Evolutionary conservation across 1,284 basidiomycete species (phyloP).

Genomic region (Apiotrichum gracile): DNA sequence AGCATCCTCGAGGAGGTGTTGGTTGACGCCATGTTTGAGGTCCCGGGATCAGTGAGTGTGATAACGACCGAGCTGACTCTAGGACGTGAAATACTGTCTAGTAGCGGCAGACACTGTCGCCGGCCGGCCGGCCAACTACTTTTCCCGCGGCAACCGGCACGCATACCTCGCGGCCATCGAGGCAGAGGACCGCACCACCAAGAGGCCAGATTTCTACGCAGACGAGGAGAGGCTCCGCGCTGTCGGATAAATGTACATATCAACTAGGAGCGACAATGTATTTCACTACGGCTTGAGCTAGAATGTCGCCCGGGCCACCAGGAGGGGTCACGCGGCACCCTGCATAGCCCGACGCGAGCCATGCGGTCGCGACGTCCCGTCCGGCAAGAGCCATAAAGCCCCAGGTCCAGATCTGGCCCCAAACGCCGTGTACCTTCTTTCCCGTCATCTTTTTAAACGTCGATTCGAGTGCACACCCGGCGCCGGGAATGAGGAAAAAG

Average conservation of each 20-base stretch:
- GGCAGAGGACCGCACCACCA: slow-evolving; percentile 49
- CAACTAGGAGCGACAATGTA: not conserved
- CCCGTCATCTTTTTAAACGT: slow-evolving; percentile 18
- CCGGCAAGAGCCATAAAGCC: slow-evolving; percentile 20
- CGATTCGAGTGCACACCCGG: slow-evolving; percentile 23
- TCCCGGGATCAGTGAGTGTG: slow-evolving; percentile 64
- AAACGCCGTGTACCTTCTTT: slow-evolving; percentile 25
- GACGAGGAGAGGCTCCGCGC: slow-evolving; percentile 13
- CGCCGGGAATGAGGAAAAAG: slow-evolving; percentile 35
- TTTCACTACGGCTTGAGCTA: not conserved
- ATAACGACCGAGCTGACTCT: slow-evolving; percentile 2
- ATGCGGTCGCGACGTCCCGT: slow-evolving; percentile 18
- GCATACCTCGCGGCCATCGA: slow-evolving; percentile 56
- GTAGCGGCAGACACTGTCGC: slow-evolving; percentile 55
- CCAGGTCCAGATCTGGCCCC: slow-evolving; percentile 27
- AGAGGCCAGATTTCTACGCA: slow-evolving; percentile 1
- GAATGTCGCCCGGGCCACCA: not conserved
- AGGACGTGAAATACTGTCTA: slow-evolving; percentile 61
- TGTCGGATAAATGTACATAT: slow-evolving; percentile 4
- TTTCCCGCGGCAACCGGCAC: slow-evolving; percentile 55
- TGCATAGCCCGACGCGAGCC: slow-evolving; percentile 22
- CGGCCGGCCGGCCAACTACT: slow-evolving; percentile 56
- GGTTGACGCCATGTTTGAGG: slow-evolving; percentile 82
- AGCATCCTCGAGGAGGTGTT: slow-evolving; percentile 85
- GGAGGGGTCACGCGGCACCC: not conserved